A percentile compares a stretch with the other conserved stretches of the same genome.
phyloP scores from a whole-genome alignment of 371 early-diverging fungal genomes.

The Mucor circinelloides region DNA sequence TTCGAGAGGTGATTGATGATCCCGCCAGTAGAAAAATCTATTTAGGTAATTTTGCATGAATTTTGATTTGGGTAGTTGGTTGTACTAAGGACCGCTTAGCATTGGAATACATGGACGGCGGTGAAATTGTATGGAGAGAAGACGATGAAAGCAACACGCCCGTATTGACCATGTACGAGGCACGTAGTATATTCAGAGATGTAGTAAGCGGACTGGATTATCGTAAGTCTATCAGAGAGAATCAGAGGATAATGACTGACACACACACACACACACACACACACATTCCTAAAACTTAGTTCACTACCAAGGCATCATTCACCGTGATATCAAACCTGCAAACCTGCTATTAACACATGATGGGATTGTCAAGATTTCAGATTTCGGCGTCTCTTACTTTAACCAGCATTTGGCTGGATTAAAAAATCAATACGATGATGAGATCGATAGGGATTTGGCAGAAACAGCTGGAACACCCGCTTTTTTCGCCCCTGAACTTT shows the following conservation, averaged over 20 bases:
- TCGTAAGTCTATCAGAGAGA: slow-evolving; percentile 38
- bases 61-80: neutral
- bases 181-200: slow-evolving; percentile 80
- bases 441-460: slow-evolving; percentile 76
- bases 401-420: slow-evolving; percentile 42
- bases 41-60: slow-evolving; percentile 52
- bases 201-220: slow-evolving; percentile 90
- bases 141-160: slow-evolving; percentile 54
- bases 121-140: slow-evolving; percentile 88
- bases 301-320: slow-evolving; percentile 64
- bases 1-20: slow-evolving; percentile 94
- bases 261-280: no score
- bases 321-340: slow-evolving; percentile 92
- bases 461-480: slow-evolving; percentile 96
- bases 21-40: slow-evolving; percentile 86
- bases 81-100: slow-evolving; percentile 41
- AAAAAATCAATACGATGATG: slow-evolving; percentile 26
- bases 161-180: slow-evolving; percentile 57
- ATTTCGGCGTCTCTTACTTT: slow-evolving; percentile 90
- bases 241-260: neutral
- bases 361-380: slow-evolving; percentile 84
- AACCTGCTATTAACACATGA: slow-evolving; percentile 77
- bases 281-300: no score
- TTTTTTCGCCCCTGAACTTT: slow-evolving; percentile 96
- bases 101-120: slow-evolving; percentile 86